Evolutionary conservation across 2,329 filamentous ascomycete species (phyloP), one percentile per base, ranked within the genome.

Genomic region (Clathrospora elynae): DNA sequence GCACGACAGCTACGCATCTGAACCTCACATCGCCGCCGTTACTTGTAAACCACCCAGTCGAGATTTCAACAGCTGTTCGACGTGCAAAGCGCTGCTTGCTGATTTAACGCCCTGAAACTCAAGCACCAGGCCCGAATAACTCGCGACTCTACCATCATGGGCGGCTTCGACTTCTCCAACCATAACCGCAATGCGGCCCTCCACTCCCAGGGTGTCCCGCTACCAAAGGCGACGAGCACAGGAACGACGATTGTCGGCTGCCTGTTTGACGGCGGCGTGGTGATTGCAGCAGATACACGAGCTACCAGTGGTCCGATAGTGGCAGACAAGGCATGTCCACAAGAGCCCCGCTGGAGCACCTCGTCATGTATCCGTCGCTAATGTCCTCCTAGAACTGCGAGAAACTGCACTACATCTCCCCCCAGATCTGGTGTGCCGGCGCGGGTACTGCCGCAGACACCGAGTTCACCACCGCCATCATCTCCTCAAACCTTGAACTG

Each of bases 161-260:
- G 88, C 65, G 65, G 65, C 61, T 68, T 68, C 62, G 65, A 97
- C 78, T 99, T 99, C 82, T 95, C 90, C 74, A 99, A 99, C 82
- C 93, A 97, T 84, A 96, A 96, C 83, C 90, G 93, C 79, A 99
- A 99, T 83, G 84, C 87, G 71, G 92, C 92, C 55, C 84, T 99
- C 61, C 92, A 97, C 73, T 90, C 92, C 64, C 85, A 87, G 74
- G 95, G 95, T 61, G 87, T 97, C 37, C 93, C 93, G 51, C 80
- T 97, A 48, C 93, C 95, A 64, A 97, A 96, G 78, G 93, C 93
- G 52, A 99, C 93, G 49, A 96, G 91, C 76, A 99, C 93, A 49
- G 93, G 93, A 78, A 99, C 93, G 47, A 99, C 93, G 55, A 99
- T 99, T 75, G 93, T 99, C 36, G 93, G 93, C 64, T 97, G 92